These are phyloP conservation scores for Eucalyptus camaldulensis DNA, from an alignment of 345 rosid species.

Conservation along the genomic window DNA sequence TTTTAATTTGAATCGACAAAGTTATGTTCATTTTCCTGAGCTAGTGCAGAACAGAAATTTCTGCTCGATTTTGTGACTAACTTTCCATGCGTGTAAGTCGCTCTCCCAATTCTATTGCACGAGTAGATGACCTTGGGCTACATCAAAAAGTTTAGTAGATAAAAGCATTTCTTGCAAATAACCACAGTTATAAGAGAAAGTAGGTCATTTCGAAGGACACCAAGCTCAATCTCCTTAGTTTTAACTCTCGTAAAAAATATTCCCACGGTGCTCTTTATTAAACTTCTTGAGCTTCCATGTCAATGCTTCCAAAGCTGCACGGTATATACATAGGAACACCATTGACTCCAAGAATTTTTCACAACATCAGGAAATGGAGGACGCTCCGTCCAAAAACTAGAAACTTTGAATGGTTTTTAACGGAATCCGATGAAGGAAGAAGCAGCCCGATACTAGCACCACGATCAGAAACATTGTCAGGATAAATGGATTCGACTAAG, in stretches of 20 bases:
- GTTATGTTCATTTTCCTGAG: no score
- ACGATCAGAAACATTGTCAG: background rate
- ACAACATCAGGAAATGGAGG: background rate
- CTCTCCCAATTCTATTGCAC: no score
- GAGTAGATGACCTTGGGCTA: no score
- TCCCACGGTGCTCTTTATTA: background rate
- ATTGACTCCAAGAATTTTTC: background rate
- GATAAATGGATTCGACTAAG: background rate
- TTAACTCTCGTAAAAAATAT: no score
- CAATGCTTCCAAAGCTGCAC: background rate
- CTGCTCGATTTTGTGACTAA: no score
- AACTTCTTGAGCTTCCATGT: background rate
- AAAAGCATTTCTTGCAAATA: background rate
- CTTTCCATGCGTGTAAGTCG: no score
- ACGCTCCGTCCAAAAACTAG: background rate
- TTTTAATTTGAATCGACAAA: no score
- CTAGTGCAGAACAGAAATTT: no score
- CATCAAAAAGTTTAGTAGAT: background rate
- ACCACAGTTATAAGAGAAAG: background rate
- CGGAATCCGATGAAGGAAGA: background rate
- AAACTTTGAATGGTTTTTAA: background rate
- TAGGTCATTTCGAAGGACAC: background rate
- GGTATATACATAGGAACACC: background rate
- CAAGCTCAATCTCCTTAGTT: background rate
- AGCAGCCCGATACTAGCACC: background rate